Evolutionary conservation across 2,329 filamentous ascomycete species (phyloP), one percentile per base, ranked within the genome.

Genomic region (Penicillium brevicompactum): DNA sequence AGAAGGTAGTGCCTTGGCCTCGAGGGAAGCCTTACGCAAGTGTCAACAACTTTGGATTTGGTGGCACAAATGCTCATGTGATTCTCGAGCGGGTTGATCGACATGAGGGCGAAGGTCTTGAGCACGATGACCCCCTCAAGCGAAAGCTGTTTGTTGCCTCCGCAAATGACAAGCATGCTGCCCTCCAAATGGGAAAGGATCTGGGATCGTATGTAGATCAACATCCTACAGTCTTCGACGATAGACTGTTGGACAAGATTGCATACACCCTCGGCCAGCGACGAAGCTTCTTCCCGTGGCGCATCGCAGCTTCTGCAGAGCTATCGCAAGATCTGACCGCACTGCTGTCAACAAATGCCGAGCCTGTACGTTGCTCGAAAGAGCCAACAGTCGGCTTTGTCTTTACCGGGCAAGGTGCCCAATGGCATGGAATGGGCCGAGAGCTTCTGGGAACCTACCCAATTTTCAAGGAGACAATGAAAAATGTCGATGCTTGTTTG

Each of bases 381-480:
- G 58, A 63, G 24, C 65, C 54, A 4, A 60, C 56, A 2, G 46
- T 74, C 14, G 72, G 65, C 2, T 73, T 72, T 51, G 67, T 73
- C 14, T 73, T 74, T 46, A 74, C 71, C 7, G 71, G 71, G 4
- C 71, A 74, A 54, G 71, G 71, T 18, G 71, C 71, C 6, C 70
- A 74, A 47, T 74, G 68, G 65, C 60, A 66, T 47, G 61, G 58
- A 2, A 74, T 74, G 71, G 71, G 71, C 13, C 61, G 64, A 30
- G 64, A 71, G 44, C 61, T 72, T 5, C 42, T 68, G n/a, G 21
- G 42, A 6, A 53, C 58, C 5, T 67, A 67, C n/a, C 64, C 67
- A 0, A 30, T 65, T 4, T 69, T 66, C 43, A 5, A 41, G 3
- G 37, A 55, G n/a, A 57, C 60, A 2, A 59, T 65, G 56, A 18